phyloP scores from a whole-genome alignment of 2,329 filamentous ascomycete genomes.

The Fulvia fulva region DNA sequence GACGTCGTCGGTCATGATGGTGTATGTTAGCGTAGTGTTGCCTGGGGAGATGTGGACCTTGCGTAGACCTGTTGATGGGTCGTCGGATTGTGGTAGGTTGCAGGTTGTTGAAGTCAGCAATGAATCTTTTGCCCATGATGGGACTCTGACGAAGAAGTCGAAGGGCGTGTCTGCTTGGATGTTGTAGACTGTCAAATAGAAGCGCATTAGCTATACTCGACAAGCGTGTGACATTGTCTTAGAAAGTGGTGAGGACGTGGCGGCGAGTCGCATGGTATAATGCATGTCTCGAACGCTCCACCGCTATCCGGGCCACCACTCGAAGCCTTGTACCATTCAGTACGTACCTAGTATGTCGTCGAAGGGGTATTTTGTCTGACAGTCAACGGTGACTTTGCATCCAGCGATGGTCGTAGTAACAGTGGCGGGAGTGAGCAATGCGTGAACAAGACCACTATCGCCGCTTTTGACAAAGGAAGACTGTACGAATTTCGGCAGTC shows the following conservation, averaged over 20 bases:
- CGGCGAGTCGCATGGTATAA: too few relatives aligned
- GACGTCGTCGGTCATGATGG: slow-evolving; percentile 30
- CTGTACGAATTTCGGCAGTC: slow-evolving; percentile 53
- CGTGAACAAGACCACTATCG: slow-evolving; percentile 46
- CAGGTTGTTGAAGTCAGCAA: neutral
- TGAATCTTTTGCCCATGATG: slow-evolving; percentile 37
- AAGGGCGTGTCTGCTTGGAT: slow-evolving; percentile 38
- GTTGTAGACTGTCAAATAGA: too few relatives aligned
- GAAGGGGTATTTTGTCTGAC: slow-evolving; percentile 51
- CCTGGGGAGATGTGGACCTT: slow-evolving; percentile 36
- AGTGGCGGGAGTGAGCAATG: slow-evolving; percentile 46
- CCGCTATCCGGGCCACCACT: too few relatives aligned
- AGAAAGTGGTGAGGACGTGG: too few relatives aligned
- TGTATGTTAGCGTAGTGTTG: slow-evolving; percentile 34
- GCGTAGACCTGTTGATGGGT: slow-evolving; percentile 38
- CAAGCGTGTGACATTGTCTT: too few relatives aligned
- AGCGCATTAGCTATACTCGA: too few relatives aligned
- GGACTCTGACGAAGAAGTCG: slow-evolving; percentile 46
- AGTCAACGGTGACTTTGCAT: slow-evolving; percentile 41
- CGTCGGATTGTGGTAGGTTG: slow-evolving; percentile 20
- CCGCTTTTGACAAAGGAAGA: slow-evolving; percentile 45
- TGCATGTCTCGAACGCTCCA: too few relatives aligned
- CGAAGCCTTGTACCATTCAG: too few relatives aligned
- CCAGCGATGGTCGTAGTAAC: slow-evolving; percentile 39
- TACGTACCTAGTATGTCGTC: slow-evolving; percentile 35